Conservation (phyloP, 495 filamentous ascomycete species). For the Hyaloscypha hepaticicola region DNA sequence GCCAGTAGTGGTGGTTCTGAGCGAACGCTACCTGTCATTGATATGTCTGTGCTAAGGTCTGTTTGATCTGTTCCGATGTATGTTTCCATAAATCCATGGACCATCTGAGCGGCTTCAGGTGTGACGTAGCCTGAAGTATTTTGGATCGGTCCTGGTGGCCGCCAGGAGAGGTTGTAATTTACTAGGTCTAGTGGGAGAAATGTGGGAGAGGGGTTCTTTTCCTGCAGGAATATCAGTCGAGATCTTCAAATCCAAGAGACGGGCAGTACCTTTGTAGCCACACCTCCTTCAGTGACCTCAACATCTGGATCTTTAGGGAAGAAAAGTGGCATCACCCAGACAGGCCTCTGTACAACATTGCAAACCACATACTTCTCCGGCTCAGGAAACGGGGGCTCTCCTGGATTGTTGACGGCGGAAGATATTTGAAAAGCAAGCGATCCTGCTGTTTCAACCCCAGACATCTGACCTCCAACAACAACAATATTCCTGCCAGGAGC, state of each 20-base stretch:
- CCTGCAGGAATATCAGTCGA: constrained; percentile 35
- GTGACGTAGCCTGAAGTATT: constrained; percentile 59
- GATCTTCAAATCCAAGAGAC: not conserved
- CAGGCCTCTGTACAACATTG: constrained; percentile 66
- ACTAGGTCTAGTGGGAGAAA: constrained; percentile 77
- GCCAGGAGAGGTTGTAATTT: constrained; percentile 66
- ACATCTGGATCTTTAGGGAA: constrained; percentile 42
- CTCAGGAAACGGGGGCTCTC: constrained; percentile 24
- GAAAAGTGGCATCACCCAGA: constrained; percentile 72
- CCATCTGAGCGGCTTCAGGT: constrained; percentile 47
- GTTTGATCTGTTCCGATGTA: constrained; percentile 65
- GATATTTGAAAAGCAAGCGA: constrained; percentile 70
- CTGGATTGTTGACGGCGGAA: constrained; percentile 48
- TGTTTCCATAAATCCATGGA: constrained; percentile 53
- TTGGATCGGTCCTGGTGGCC: constrained; percentile 54
- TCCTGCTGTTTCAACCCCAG: constrained; percentile 73
- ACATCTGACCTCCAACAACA: constrained; percentile 82
- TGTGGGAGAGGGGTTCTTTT: constrained; percentile 42
- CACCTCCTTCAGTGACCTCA: constrained; percentile 8
- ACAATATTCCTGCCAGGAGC: constrained; percentile 57
- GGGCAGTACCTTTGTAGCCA: not conserved
- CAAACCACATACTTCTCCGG: constrained; percentile 33
- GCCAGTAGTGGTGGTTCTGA: constrained; percentile 58
- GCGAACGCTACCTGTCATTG: constrained; percentile 9
- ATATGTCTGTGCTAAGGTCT: constrained; percentile 38